Conservation (phyloP, 176 grass and related monocot genomes). For the Ampelocalamus luodianensis region DNA sequence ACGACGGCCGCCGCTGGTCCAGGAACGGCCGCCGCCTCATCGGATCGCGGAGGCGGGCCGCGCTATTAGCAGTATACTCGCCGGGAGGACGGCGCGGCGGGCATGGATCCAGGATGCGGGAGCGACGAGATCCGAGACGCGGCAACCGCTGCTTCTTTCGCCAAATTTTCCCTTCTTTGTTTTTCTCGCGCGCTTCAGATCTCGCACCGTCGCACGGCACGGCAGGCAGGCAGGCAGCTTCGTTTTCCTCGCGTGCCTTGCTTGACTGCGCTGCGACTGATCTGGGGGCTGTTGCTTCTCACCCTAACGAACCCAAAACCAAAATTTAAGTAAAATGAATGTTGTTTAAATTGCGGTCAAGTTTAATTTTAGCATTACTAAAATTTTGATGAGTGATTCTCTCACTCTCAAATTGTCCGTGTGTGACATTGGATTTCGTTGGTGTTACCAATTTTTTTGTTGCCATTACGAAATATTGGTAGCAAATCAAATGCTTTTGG, state of each 20-base stretch:
- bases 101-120: background rate
- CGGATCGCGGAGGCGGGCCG: conserved; percentile 51
- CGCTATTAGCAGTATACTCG: conserved; percentile 12
- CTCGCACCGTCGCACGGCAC: conserved; percentile 39
- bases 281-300: too few species aligned
- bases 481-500: too few species aligned
- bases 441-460: too few species aligned
- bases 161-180: background rate
- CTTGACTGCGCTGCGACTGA: conserved; percentile 57
- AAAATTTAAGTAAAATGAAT: too few species aligned
- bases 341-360: too few species aligned
- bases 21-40: conserved; percentile 69
- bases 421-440: too few species aligned
- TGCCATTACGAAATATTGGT: too few species aligned
- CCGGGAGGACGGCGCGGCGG: conserved; percentile 17
- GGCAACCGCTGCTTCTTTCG: background rate
- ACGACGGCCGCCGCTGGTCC: conserved; percentile 66
- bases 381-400: too few species aligned
- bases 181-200: conserved; percentile 41
- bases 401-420: too few species aligned
- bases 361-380: too few species aligned
- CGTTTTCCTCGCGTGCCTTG: conserved; percentile 28
- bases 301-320: too few species aligned
- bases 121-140: conserved; percentile 39
- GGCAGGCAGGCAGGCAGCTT: too few species aligned